phyloP scores from a whole-genome alignment of 192 early-diverging fungal genomes.

The Chytriomyces confervae region DNA sequence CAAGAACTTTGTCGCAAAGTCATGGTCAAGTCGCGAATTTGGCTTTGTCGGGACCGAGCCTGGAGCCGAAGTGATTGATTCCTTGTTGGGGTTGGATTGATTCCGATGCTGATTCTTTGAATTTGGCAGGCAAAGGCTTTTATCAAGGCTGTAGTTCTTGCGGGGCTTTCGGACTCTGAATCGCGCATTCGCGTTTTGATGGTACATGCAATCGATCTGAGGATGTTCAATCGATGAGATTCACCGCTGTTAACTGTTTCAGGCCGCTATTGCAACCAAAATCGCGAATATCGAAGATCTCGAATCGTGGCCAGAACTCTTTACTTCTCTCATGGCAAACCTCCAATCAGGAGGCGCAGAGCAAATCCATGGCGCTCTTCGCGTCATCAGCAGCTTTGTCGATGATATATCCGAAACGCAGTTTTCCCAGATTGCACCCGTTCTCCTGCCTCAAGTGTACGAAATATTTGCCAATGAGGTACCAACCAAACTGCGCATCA shows the following conservation, averaged over 20 bases:
- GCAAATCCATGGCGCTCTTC: constrained; percentile 87
- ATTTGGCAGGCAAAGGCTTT: constrained; percentile 49
- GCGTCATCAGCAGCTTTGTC: constrained; percentile 86
- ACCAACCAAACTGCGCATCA: neutral
- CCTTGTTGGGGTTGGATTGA: too few relatives aligned
- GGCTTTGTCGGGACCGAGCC: constrained; percentile 24
- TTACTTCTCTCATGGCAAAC: constrained; percentile 64
- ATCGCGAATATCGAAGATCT: constrained; percentile 95
- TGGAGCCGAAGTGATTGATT: neutral
- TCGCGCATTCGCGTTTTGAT: constrained; percentile 69
- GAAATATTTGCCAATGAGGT: constrained; percentile 65
- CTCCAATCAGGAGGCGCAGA: constrained; percentile 63
- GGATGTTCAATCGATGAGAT: constrained; percentile 28
- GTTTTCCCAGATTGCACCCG: constrained; percentile 79
- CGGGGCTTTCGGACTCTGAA: constrained; percentile 64
- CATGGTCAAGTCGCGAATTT: constrained; percentile 12
- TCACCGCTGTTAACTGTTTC: neutral
- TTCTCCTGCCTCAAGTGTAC: constrained; percentile 82
- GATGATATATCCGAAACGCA: constrained; percentile 88
- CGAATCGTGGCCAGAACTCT: constrained; percentile 89
- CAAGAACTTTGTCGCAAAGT: constrained; percentile 23
- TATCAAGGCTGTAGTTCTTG: constrained; percentile 63
- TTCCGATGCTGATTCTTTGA: neutral
- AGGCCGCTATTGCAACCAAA: constrained; percentile 83
- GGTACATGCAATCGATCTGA: constrained; percentile 49